phyloP scores from a whole-genome alignment of 352 stramenopile genomes.

The Phytophthora uliginosa region DNA sequence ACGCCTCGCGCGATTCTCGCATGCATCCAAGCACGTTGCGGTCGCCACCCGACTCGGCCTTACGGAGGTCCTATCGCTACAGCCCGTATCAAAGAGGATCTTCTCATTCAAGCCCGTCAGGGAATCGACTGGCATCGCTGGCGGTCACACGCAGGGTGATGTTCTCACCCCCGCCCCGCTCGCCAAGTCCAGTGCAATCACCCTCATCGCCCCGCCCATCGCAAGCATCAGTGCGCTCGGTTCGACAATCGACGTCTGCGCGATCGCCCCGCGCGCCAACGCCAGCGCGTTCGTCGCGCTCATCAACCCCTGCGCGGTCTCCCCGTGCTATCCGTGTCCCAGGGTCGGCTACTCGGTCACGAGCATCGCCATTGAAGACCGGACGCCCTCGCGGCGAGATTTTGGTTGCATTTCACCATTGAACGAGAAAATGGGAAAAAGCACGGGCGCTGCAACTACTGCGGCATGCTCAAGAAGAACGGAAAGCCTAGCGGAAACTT shows the following conservation, averaged over 20 bases:
- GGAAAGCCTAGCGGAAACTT: constrained; percentile 5
- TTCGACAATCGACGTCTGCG: too few species aligned
- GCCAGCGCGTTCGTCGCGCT: background rate
- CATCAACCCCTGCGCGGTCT: background rate
- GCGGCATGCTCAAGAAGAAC: background rate
- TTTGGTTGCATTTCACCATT: background rate
- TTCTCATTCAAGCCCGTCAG: background rate
- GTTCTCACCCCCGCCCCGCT: background rate
- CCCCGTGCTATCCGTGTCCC: background rate
- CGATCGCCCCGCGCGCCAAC: background rate
- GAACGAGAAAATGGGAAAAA: constrained; percentile 1
- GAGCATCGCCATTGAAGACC: constrained; percentile 1
- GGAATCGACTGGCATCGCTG: background rate
- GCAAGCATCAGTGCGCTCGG: too few species aligned
- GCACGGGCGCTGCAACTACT: background rate
- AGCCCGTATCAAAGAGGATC: background rate
- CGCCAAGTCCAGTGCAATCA: background rate
- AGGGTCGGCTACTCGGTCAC: background rate
- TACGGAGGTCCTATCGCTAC: background rate
- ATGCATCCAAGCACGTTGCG: background rate
- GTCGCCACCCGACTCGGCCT: background rate
- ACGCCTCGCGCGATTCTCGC: too few species aligned
- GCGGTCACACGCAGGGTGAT: background rate
- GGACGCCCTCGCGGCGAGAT: background rate
- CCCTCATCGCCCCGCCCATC: too few species aligned